Percentiles rank a stretch among this genome's conserved stretches.
phyloP scores from a whole-genome alignment of 2,329 filamentous ascomycete genomes.

The Clarireedia sp. region DNA sequence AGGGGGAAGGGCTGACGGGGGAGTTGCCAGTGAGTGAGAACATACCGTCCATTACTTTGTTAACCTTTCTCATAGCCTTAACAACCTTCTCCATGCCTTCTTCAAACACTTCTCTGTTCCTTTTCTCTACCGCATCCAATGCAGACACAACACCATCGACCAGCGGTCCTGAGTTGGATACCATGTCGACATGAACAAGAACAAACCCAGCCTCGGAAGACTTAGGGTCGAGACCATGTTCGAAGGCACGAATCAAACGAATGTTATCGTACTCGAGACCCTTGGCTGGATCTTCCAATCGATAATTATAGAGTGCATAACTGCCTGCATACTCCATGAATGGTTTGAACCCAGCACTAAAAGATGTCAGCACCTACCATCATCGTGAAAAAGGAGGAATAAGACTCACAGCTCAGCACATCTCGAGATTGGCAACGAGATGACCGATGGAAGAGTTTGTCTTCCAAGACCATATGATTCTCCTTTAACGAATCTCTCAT shows the following conservation, averaged over 20 bases:
- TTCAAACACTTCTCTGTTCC: constrained; percentile 53
- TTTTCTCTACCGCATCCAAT: constrained; percentile 47
- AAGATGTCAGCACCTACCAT: neutral
- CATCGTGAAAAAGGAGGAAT: neutral
- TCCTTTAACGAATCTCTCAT: constrained; percentile 62
- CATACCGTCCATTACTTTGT: constrained; percentile 68
- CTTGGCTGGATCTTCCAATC: constrained; percentile 44
- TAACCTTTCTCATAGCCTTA: constrained; percentile 58
- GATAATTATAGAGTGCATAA: constrained; percentile 64
- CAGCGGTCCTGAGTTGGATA: constrained; percentile 71
- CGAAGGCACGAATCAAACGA: constrained; percentile 82
- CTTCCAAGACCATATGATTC: constrained; percentile 73
- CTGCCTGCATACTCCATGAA: constrained; percentile 81
- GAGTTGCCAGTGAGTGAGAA: constrained; percentile 10
- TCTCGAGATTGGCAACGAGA: constrained; percentile 74
- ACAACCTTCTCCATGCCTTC: constrained; percentile 55
- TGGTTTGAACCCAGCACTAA: constrained; percentile 65
- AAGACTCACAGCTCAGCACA: constrained; percentile 77
- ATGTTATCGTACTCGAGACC: constrained; percentile 60
- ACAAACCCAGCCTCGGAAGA: constrained; percentile 94
- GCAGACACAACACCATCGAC: constrained; percentile 64
- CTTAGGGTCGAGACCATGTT: constrained; percentile 74
- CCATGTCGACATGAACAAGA: constrained; percentile 95
- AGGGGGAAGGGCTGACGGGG: neutral
- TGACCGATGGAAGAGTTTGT: constrained; percentile 61